Evolutionary conservation across 257 asterid genomes (phyloP), one percentile per base, ranked within the genome.

Genomic region (Mitragyna speciosa): DNA sequence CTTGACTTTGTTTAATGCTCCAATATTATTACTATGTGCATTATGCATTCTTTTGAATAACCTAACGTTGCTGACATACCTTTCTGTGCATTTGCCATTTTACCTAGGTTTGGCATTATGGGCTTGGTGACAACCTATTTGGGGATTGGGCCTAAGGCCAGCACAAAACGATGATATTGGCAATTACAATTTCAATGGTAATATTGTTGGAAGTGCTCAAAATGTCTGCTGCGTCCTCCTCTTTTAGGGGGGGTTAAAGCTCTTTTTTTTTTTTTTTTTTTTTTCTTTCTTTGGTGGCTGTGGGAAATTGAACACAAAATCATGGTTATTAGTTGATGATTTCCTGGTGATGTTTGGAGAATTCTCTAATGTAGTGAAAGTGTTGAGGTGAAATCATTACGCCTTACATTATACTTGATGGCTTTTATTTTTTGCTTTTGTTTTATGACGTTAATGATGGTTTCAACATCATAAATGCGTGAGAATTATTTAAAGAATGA

Each of bases 121-220:
- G 97, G 97, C 12, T 77, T 91, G 89, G 88, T 90, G 86, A 91
- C 97, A 7, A 91, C 87, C 87, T 91, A 93, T 89, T 83, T 88
- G 87, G 97, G 97, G 24, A 26, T 90, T 79, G 96, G 94, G 71
- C 93, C 95, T 64, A 88, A 89, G 64, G 80, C 90, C 48, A 83
- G 47, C 86, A 84, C 81, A 20, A 86, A 86, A 78, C 76, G 79
- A 76, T 81, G 49, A 75, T n/a, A 12, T 39, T 1, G 15, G 64
- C 45, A 14, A 43, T 20, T 15, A 26, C 36, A 64, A 7, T 33
- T 61, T 59, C 24, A 36, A 9, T 11, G n/a, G 33, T 19, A 4
- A 6, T n/a, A 39, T 41, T 64, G 12, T n/a, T 54, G 56, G 70
- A 75, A 5, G 56, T 14, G 68, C 33, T 43, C 6, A 28, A 17